Base-by-base conservation (phyloP, 1,284 basidiomycete species). In the Moniliella sp. region DNA sequence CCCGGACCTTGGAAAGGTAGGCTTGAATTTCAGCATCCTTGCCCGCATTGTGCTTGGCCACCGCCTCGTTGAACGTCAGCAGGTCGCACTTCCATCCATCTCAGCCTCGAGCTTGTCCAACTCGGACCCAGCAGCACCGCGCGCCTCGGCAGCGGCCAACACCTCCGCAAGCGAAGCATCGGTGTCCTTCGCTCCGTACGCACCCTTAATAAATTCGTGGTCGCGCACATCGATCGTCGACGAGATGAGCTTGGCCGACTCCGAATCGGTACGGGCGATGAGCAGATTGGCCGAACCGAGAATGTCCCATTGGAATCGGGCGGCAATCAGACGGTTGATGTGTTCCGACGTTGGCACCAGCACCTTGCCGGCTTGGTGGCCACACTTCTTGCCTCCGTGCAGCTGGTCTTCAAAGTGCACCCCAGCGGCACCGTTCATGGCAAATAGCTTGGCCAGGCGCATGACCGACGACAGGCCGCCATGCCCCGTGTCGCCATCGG, bases 331-430 rank as follows among this genome's bases (percentile, higher is more conserved):
- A 19, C 83, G 75, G 30, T 78, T 76, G 41, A 80, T 67, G 53
- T 86, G 82, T 14, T 78, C 75, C 7, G 77, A 79, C 3, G 78
- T 75, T 10, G 82, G 82, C 1, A 88, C 82, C 35, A 88, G 69
- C 27, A 88, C 81, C 62, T 88, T 88, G 36, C 82, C 82, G n/a
- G 76, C 77, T 52, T 84, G 70, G 64, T 88, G 82, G 12, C 82
- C 82, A 55, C 82, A 88, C 72, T 59, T 59, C 32, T 57, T 63
- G 19, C 56, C 56, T 28, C 56, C 56, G 29, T 59, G 56, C 31
- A 59, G 43, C 43, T 59, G 56, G 31, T 59, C 56, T 34, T 59
- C 56, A 18, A 59, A 39, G 29, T 59, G 56, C 19, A 59, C 50
- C 15, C 42, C 54, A 3, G 56, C 49, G 4, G 56, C 56, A 12